Conservation (phyloP, 345 rosid genomes). For the Capsella bursapastoris region DNA sequence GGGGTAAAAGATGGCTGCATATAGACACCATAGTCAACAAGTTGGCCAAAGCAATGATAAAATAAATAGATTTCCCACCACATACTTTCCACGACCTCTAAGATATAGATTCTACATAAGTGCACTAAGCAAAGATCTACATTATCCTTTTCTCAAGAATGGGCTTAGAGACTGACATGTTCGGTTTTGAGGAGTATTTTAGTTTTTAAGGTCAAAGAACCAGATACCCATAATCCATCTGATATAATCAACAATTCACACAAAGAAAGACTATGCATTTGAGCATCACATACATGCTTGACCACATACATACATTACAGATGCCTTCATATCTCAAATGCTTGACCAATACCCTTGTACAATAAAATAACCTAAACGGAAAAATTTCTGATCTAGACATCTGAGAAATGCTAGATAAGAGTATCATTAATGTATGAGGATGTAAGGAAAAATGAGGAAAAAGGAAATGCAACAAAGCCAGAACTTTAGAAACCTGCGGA, state of each 20-base stretch:
- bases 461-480: slow-evolving; percentile 25
- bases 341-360: slow-evolving; percentile 16
- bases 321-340: slow-evolving; percentile 14
- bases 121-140: slow-evolving; percentile 11
- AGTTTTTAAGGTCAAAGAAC: slow-evolving; percentile 6
- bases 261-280: slow-evolving; percentile 12
- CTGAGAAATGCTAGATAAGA: slow-evolving; percentile 28
- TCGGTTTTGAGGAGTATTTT: neutral
- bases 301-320: neutral
- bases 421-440: slow-evolving; percentile 18
- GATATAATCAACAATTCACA: slow-evolving; percentile 7
- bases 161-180: slow-evolving; percentile 14
- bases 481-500: slow-evolving; percentile 59
- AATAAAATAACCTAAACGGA: slow-evolving; percentile 14
- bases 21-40: slow-evolving; percentile 25
- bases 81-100: slow-evolving; percentile 7
- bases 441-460: slow-evolving; percentile 6
- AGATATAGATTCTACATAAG: slow-evolving; percentile 23
- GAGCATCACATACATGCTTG: neutral
- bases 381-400: slow-evolving; percentile 34
- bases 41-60: slow-evolving; percentile 6
- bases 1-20: slow-evolving; percentile 64
- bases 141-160: slow-evolving; percentile 12
- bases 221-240: slow-evolving; percentile 20
- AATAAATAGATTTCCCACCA: slow-evolving; percentile 4